These are phyloP conservation scores for Letharia lupina DNA, from an alignment of 495 filamentous ascomycete genomes.

Conservation along the genomic window DNA sequence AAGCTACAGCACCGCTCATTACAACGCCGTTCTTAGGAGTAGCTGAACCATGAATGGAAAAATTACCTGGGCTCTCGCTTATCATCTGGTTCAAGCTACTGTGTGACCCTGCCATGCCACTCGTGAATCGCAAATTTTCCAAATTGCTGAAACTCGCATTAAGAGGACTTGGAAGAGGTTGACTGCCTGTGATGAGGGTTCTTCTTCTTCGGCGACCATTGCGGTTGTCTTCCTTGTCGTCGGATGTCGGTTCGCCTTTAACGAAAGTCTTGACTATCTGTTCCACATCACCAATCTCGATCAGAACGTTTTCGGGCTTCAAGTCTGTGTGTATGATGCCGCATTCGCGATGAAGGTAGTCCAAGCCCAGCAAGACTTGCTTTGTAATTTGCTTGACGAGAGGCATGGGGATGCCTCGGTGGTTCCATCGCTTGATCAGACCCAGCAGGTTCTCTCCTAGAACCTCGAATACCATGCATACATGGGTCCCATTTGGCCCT, in stretches of 20 bases:
- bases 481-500: conserved; percentile 89
- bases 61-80: conserved; percentile 59
- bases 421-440: conserved; percentile 97
- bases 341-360: conserved; percentile 95
- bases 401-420: conserved; percentile 90
- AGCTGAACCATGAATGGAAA: conserved; percentile 26
- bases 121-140: conserved; percentile 55
- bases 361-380: conserved; percentile 88
- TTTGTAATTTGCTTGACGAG: conserved; percentile 98
- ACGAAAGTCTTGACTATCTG: conserved; percentile 93
- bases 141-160: conserved; percentile 79
- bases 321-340: conserved; percentile 98
- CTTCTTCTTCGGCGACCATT: conserved; percentile 88
- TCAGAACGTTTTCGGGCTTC: conserved; percentile 96
- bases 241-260: conserved; percentile 62
- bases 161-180: conserved; percentile 89
- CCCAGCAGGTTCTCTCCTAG: conserved; percentile 92
- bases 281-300: conserved; percentile 98
- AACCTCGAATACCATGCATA: conserved; percentile 99
- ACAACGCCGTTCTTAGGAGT: conserved; percentile 29
- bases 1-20: conserved; percentile 41
- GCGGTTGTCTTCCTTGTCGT: conserved; percentile 65
- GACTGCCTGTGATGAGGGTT: conserved; percentile 94
- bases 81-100: conserved; percentile 78
- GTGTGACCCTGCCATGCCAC: conserved; percentile 64